A percentile compares a stretch with the other conserved stretches of the same genome.
Conservation (phyloP, 331 rosid genomes). For the Ulmus americana region DNA sequence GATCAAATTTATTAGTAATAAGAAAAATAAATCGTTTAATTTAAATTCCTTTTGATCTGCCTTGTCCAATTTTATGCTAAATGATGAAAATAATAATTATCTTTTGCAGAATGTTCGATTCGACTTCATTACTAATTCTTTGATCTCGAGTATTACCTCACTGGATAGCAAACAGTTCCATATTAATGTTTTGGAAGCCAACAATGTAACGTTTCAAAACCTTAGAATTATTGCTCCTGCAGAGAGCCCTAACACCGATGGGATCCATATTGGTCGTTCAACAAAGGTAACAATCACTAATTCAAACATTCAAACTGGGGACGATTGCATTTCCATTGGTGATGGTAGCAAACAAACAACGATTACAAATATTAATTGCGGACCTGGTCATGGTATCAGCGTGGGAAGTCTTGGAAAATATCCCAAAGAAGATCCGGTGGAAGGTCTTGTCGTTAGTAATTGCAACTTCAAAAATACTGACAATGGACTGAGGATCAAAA, state of each 20-base stretch:
- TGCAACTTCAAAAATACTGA: conserved; percentile 23
- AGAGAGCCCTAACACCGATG: conserved; percentile 33
- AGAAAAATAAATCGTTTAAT: neutral
- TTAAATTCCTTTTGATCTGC: too few relatives aligned
- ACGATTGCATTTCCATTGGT: conserved; percentile 38
- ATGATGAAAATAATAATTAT: too few relatives aligned
- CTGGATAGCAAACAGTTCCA: conserved; percentile 15
- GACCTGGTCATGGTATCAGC: conserved; percentile 42
- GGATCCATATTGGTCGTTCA: conserved; percentile 39
- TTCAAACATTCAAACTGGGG: conserved; percentile 24
- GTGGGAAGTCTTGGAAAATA: conserved; percentile 40
- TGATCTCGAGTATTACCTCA: conserved; percentile 2
- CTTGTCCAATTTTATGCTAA: too few relatives aligned
- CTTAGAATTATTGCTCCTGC: conserved; percentile 28
- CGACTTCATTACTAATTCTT: conserved; percentile 15
- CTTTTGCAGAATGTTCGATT: conserved; percentile 23
- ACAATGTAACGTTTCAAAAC: conserved; percentile 18
- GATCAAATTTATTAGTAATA: too few relatives aligned
- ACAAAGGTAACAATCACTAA: conserved; percentile 18
- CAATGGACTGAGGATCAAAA: conserved; percentile 37
- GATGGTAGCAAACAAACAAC: conserved; percentile 29
- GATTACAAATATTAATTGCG: conserved; percentile 20
- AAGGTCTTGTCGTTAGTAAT: conserved; percentile 14
- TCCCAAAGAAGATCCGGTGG: conserved; percentile 22
- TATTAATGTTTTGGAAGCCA: conserved; percentile 11